Base-by-base conservation (phyloP, 2,329 filamentous ascomycete species). In the Ophiostoma fasciatum region DNA sequence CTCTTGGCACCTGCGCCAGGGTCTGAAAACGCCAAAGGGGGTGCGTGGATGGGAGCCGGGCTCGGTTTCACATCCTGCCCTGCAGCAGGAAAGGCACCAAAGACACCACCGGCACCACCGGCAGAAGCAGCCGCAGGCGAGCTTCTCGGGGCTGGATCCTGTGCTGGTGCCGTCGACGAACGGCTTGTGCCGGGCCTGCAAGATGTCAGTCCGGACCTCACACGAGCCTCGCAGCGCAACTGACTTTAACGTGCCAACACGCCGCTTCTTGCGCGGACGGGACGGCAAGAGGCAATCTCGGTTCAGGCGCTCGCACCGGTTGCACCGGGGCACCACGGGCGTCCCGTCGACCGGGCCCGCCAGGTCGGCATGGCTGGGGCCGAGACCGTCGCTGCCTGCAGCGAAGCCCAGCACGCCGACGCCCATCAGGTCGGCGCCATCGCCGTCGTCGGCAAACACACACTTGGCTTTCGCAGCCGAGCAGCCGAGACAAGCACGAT, bases 401-500 rank as follows among this genome's bases (percentile, higher is more conserved):
- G 23, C 23, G 6, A 34, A 34, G n/a, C n/a, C n/a, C n/a, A n/a
- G n/a, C n/a, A n/a, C n/a, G 23, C 35, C 39, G 25, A 33, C 14
- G 23, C 31, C 19, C 25, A 11, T n/a, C 20, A 27, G n/a, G 19
- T 35, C 40, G n/a, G 14, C 33, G 13, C 15, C 28, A 10, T 37
- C 40, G 11, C 26, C 33, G 8, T 40, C 47, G 9, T 46, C 45
- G 4, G 40, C 40, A n/a, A 42, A 44, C 9, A 49, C 44, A 15
- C 48, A 49, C 36, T 45, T 46, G 18, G 46, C 42, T 29, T 49
- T 49, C 23, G 48, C 43, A 4, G 42, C 35, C 2, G 45, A 46
- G 28, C 45, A 49, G 37, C 38, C 45, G 11, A 44, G 42, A 32
- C 48, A 49, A 14, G 48, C 48, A 10, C 48, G 39, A 28, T 48